phyloP scores from a whole-genome alignment of 164 flowering plant genomes.

The Magnolia changhungtana region DNA sequence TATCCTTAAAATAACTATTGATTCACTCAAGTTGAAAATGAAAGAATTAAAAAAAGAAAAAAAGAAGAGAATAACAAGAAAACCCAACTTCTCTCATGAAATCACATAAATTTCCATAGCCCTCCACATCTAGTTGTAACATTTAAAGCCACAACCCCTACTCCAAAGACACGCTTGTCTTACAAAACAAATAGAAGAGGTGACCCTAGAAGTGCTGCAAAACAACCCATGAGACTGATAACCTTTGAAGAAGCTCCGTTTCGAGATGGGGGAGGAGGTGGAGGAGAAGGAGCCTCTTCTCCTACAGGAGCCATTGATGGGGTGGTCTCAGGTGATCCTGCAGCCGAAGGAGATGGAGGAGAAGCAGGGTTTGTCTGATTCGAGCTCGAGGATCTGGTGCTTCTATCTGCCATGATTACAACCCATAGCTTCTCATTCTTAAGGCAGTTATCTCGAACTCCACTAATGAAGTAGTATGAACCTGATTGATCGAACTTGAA shows the following conservation, averaged over 20 bases:
- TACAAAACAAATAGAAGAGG: constrained; percentile 1
- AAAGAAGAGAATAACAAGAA: neutral
- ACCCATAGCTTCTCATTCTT: constrained; percentile 66
- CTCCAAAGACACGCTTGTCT: neutral
- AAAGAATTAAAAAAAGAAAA: neutral
- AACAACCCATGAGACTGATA: neutral
- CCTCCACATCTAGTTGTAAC: neutral
- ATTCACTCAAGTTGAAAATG: neutral
- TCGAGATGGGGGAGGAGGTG: neutral
- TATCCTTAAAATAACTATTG: neutral
- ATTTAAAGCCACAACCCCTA: neutral
- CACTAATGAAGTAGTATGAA: constrained; percentile 76
- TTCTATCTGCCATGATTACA: constrained; percentile 73
- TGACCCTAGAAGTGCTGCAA: constrained; percentile 4
- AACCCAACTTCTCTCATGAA: neutral
- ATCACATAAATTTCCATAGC: neutral
- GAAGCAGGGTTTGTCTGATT: neutral
- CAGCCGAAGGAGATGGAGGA: neutral
- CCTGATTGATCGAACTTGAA: constrained; percentile 57
- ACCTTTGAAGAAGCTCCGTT: constrained; percentile 1
- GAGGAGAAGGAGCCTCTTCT: neutral
- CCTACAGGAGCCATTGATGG: neutral
- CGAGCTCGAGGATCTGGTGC: constrained; percentile 7
- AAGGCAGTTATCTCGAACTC: constrained; percentile 53
- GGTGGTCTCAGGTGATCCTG: neutral